A percentile compares a stretch with the other conserved stretches of the same genome.
Evolutionary conservation across 179 eudicot species (phyloP).

Genomic region (Beta macrorhiza): DNA sequence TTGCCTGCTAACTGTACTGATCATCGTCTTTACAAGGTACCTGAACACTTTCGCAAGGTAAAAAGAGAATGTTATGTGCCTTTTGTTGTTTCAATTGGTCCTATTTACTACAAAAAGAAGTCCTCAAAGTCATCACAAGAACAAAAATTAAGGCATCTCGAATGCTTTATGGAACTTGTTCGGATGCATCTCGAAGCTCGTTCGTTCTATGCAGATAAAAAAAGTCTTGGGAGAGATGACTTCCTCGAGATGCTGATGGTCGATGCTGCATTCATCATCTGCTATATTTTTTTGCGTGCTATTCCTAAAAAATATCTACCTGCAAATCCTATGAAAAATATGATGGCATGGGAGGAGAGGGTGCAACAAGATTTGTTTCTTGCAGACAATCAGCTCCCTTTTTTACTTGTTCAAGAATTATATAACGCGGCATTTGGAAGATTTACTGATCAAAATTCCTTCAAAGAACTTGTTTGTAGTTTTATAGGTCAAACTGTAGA

Average conservation of each 20-base stretch:
- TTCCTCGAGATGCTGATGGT: slow-evolving; percentile 16
- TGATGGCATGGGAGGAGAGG: too few species aligned
- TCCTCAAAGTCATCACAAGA: slow-evolving; percentile 21
- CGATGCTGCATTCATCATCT: slow-evolving; percentile 23
- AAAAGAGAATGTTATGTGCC: slow-evolving; percentile 29
- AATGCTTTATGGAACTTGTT: slow-evolving; percentile 9
- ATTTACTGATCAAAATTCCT: neutral
- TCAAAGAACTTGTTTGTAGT: neutral
- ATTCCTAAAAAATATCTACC: too few species aligned
- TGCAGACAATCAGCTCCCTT: slow-evolving; percentile 33
- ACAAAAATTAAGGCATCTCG: slow-evolving; percentile 26
- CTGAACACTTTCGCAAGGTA: neutral
- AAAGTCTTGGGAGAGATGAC: neutral
- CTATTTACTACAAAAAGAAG: slow-evolving; percentile 19
- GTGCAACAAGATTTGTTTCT: neutral
- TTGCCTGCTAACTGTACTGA: neutral
- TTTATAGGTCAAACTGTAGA: too few species aligned
- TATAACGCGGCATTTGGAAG: neutral
- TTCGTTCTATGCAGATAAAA: slow-evolving; percentile 13
- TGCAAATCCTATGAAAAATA: too few species aligned
- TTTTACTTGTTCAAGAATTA: slow-evolving; percentile 17
- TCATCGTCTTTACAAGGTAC: slow-evolving; percentile 21
- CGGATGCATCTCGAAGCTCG: neutral
- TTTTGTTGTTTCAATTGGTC: slow-evolving; percentile 33
- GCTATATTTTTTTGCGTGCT: too few species aligned